A percentile compares a stretch with the other conserved stretches of the same genome.
These are phyloP conservation scores for Gossypium gossypioides DNA, from an alignment of 441 rosid genomes.

Conservation along the genomic window DNA sequence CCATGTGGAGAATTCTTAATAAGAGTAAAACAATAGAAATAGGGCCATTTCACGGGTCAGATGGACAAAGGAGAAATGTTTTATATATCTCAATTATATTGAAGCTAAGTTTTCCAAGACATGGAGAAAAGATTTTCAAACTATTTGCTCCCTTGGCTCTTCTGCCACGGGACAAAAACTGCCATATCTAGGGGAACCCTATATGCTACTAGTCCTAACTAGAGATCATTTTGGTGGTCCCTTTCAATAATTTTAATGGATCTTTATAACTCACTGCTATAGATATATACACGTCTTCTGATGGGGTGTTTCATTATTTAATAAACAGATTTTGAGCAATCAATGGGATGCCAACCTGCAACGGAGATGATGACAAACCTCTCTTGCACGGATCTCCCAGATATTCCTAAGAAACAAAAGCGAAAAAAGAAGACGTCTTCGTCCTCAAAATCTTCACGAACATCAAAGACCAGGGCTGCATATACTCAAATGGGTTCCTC, in stretches of 20 bases:
- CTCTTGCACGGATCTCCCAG: conserved; percentile 27
- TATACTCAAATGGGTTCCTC: conserved; percentile 18
- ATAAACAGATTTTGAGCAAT: conserved; percentile 33
- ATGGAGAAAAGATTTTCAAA: conserved; percentile 8
- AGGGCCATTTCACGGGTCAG: conserved; percentile 17
- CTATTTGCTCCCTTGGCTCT: conserved; percentile 41
- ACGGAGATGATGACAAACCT: conserved; percentile 21
- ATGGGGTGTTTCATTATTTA: background rate
- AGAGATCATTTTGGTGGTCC: conserved; percentile 12
- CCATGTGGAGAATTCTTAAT: conserved; percentile 10
- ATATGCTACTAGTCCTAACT: conserved; percentile 8
- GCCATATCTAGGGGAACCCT: conserved; percentile 16
- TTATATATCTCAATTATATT: conserved; percentile 6
- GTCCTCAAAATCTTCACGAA: conserved; percentile 25
- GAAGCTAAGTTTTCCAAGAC: conserved; percentile 14
- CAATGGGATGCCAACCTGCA: conserved; percentile 22
- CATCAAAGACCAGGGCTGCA: conserved; percentile 23
- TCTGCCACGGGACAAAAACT: conserved; percentile 37
- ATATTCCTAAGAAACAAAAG: conserved; percentile 39
- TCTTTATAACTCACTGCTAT: background rate
- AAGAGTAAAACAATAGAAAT: conserved; percentile 21
- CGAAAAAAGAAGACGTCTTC: conserved; percentile 34
- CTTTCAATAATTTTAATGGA: background rate
- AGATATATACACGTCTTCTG: background rate
- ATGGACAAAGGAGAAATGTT: background rate